Percentiles rank a stretch among this genome's conserved stretches.
These are phyloP conservation scores for Fusarium staphyleae DNA, from an alignment of 2,329 filamentous ascomycete genomes.

Conservation along the genomic window DNA sequence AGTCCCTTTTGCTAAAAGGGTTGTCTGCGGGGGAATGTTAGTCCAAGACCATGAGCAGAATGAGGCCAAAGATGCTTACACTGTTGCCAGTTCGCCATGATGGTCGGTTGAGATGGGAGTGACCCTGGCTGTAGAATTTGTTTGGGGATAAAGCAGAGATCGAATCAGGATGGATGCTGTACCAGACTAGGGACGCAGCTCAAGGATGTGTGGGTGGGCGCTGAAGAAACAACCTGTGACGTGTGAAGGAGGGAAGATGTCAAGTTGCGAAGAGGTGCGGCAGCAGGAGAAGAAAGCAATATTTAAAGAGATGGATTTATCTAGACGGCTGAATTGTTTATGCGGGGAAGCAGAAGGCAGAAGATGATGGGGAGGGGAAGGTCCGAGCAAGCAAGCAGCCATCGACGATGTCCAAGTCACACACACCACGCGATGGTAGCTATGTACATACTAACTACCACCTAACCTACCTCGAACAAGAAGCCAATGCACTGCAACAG, in stretches of 20 bases:
- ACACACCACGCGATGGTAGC: conserved; percentile 29
- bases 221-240: conserved; percentile 12
- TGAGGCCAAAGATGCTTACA: conserved; percentile 28
- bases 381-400: conserved; percentile 20
- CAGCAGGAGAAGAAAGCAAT: conserved; percentile 28
- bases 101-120: conserved; percentile 9
- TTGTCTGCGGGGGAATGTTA: conserved; percentile 62
- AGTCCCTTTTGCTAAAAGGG: conserved; percentile 76
- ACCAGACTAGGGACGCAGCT: background rate
- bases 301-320: conserved; percentile 34
- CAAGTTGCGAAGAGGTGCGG: background rate
- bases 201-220: conserved; percentile 7
- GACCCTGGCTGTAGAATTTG: conserved; percentile 1
- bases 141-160: background rate
- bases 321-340: conserved; percentile 9
- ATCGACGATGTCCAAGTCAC: conserved; percentile 31
- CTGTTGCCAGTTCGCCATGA: conserved; percentile 43
- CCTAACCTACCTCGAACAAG: background rate
- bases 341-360: conserved; percentile 34
- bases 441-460: no score
- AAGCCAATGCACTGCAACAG: background rate
- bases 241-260: conserved; percentile 9
- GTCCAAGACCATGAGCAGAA: background rate
- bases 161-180: conserved; percentile 1
- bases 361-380: conserved; percentile 18